These are phyloP conservation scores for Chaetomiaceae sp. DNA, from an alignment of 2,329 filamentous ascomycete genomes.

Conservation along the genomic window DNA sequence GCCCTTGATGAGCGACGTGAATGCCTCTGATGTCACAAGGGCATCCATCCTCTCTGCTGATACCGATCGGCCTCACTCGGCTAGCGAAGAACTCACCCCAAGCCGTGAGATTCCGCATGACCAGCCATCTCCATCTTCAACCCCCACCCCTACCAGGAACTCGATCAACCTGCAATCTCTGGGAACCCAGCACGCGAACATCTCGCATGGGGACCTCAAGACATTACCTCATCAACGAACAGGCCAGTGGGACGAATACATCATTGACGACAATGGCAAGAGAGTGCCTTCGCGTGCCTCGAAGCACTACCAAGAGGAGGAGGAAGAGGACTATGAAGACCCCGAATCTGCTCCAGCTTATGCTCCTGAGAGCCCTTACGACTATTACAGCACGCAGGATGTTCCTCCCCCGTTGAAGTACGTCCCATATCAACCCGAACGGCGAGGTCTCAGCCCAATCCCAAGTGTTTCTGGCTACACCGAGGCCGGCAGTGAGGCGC, in stretches of 20 bases:
- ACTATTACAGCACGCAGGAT: constrained; percentile 56
- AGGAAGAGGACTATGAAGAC: constrained; percentile 44
- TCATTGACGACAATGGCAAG: constrained; percentile 44
- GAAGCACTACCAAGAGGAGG: constrained; percentile 32
- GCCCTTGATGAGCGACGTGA: constrained; percentile 82
- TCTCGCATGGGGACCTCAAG: constrained; percentile 56
- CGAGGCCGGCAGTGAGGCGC: constrained; percentile 59
- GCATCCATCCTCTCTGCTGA: constrained; percentile 81
- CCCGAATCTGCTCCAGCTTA: constrained; percentile 37
- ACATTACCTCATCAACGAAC: constrained; percentile 48
- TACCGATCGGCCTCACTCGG: constrained; percentile 67
- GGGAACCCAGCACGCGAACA: constrained; percentile 63
- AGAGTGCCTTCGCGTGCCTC: constrained; percentile 33
- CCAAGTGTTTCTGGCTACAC: constrained; percentile 88
- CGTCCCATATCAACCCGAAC: constrained; percentile 63
- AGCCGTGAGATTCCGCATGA: constrained; percentile 61
- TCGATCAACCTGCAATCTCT: constrained; percentile 54
- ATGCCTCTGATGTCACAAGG: constrained; percentile 80
- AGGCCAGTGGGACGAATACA: constrained; percentile 41
- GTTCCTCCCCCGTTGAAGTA: constrained; percentile 62
- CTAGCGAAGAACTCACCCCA: constrained; percentile 58
- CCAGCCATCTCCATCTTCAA: constrained; percentile 55
- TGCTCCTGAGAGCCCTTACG: constrained; percentile 33
- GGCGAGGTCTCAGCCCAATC: constrained; percentile 77
- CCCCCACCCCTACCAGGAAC: constrained; percentile 57